phyloP scores from a whole-genome alignment of 1,139 yeast species.

The Taphrina wiesneri region DNA sequence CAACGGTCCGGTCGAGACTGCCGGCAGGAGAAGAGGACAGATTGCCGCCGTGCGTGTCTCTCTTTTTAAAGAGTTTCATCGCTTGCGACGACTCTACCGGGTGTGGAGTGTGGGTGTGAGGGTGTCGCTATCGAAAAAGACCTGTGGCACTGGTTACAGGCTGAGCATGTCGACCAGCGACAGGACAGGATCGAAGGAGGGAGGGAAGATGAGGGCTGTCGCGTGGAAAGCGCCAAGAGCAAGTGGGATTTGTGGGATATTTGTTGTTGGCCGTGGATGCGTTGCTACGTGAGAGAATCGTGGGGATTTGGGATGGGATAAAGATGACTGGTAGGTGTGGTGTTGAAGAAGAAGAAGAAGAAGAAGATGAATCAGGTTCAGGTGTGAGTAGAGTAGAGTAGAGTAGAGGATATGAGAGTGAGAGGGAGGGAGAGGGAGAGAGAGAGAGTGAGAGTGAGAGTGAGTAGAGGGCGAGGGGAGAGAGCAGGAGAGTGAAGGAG shows the following conservation, averaged over 20 bases:
- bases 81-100: background rate
- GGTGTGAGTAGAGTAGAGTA: background rate
- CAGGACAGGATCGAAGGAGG: no score
- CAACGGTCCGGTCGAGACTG: constrained; percentile 3
- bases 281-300: background rate
- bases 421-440: background rate
- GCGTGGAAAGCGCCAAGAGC: background rate
- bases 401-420: background rate
- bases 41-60: constrained; percentile 1
- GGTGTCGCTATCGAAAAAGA: no score
- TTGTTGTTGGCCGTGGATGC: background rate
- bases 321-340: background rate
- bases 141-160: background rate
- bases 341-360: background rate
- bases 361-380: background rate
- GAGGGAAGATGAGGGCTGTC: background rate
- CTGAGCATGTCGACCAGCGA: background rate
- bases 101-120: no score
- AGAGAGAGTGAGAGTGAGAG: background rate
- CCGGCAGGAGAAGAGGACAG: constrained; percentile 7
- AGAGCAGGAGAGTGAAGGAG: background rate
- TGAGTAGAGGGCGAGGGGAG: background rate
- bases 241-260: background rate
- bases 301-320: no score
- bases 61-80: constrained; percentile 25